Base-by-base conservation (phyloP, 2,329 filamentous ascomycete species). In the Ceratocystis destructans region DNA sequence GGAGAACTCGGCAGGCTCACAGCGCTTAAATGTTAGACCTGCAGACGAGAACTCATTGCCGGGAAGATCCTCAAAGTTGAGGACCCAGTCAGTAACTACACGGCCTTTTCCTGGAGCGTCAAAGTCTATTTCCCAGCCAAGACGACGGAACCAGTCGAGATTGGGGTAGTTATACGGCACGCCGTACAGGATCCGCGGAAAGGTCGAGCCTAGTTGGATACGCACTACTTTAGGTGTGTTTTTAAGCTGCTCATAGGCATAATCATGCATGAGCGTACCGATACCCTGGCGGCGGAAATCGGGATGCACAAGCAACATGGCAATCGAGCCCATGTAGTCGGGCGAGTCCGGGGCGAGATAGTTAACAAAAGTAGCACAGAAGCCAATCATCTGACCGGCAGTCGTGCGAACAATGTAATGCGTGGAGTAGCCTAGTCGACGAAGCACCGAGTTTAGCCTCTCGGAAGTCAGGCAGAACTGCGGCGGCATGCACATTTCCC, bases 291-390 rank as follows among this genome's bases (percentile, higher is more conserved):
- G 72, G 31, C 79, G 77, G 71, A 78, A 78, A 0, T 76, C 73
- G 44, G 78, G 75, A 41, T 77, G 78, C 22, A 85, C 82, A 44
- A 85, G 72, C 33, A 86, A 72, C 10, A 79, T 73, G 10, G 82
- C 82, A 41, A 86, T 71, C 2, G 81, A 85, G 7, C 82, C 83
- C 61, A 85, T 76, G 50, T 84, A 74, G 44, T 77, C 77, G 69
- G 83, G 79, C 22, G 77, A 78, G 48, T 76, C 78, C 69, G 78
- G 78, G 69, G 83, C 80, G 59, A 79, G 77, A 72, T 82, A 84
- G 3, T 80, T 83, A 37, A 82, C 80, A 71, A 82, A 85, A 7
- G 82, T 84, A 8, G 82, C 82, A 70, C 82, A 85, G 69, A 85
- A 85, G 0, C 82, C 83, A 46, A 85, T 71, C 28, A 82, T 70